Evolutionary conservation across 495 filamentous ascomycete genomes (phyloP).

Genomic region (Xylaria longipes): DNA sequence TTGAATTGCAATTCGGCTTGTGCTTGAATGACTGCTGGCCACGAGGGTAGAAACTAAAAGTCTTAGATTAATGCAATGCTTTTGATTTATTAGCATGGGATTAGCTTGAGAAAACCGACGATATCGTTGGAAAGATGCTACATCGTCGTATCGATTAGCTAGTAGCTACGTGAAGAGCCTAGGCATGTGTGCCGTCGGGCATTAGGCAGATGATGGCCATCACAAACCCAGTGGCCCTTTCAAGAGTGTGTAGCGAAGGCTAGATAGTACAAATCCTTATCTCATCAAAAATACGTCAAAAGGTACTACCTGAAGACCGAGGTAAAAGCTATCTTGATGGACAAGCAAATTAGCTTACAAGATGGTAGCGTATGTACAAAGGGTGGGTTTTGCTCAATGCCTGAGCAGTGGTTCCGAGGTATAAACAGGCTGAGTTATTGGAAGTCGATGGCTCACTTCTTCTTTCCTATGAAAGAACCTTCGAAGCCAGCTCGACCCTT

Average conservation of each 20-base stretch:
- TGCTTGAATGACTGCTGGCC: not conserved
- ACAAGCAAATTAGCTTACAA: not conserved
- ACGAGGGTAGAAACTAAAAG: not conserved
- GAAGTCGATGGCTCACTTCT: slow-evolving; percentile 22
- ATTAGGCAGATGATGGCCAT: not conserved
- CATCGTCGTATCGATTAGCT: not conserved
- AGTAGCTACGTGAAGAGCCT: not conserved
- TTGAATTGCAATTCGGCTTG: not conserved
- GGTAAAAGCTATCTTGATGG: not conserved
- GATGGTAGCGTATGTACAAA: slow-evolving; percentile 15
- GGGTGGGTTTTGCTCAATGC: slow-evolving; percentile 1
- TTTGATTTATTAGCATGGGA: not conserved
- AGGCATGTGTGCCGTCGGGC: not conserved
- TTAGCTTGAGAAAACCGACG: not conserved
- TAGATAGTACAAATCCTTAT: not conserved
- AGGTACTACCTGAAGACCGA: not conserved
- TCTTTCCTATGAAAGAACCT: slow-evolving; percentile 77
- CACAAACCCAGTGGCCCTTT: not conserved
- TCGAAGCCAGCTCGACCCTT: slow-evolving; percentile 84
- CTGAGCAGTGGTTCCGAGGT: slow-evolving; percentile 5
- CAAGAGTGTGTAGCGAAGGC: not conserved
- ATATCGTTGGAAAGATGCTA: not conserved
- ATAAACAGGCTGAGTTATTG: slow-evolving; percentile 10
- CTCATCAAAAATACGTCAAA: not conserved
- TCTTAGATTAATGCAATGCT: not conserved